These are phyloP conservation scores for Selenicereus undatus DNA, from an alignment of 148 eudicot genomes.

Conservation along the genomic window DNA sequence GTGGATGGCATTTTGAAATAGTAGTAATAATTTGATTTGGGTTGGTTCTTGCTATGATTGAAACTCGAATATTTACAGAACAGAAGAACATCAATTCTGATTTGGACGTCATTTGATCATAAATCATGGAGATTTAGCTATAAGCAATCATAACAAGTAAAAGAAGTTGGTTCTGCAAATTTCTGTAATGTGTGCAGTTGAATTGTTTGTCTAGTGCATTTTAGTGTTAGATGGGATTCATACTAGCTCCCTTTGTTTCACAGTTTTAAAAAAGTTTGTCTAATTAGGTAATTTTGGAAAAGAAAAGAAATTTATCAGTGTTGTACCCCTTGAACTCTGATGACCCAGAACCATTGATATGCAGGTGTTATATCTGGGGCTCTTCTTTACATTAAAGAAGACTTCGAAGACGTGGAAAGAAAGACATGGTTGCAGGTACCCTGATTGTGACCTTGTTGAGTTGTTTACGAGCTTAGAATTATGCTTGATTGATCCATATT, in stretches of 20 bases:
- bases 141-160: too few species aligned
- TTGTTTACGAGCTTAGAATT: background rate
- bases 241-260: background rate
- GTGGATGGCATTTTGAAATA: too few species aligned
- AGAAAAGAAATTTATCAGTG: background rate
- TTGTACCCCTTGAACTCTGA: background rate
- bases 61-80: too few species aligned
- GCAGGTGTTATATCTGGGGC: conserved; percentile 36
- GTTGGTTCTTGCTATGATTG: too few species aligned
- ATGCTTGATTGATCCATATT: background rate
- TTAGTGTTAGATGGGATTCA: background rate
- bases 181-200: background rate
- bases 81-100: too few species aligned
- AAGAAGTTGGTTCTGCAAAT: background rate
- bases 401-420: conserved; percentile 26
- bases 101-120: too few species aligned
- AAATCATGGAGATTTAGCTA: background rate
- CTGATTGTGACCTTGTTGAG: background rate
- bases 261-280: too few species aligned
- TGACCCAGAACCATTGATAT: background rate
- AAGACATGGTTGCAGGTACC: conserved; percentile 35
- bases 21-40: too few species aligned
- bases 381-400: conserved; percentile 35
- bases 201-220: background rate
- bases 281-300: background rate